Evolutionary conservation across 2,329 filamentous ascomycete genomes (phyloP).

Genomic region (Ploettnerulaceae sp.): DNA sequence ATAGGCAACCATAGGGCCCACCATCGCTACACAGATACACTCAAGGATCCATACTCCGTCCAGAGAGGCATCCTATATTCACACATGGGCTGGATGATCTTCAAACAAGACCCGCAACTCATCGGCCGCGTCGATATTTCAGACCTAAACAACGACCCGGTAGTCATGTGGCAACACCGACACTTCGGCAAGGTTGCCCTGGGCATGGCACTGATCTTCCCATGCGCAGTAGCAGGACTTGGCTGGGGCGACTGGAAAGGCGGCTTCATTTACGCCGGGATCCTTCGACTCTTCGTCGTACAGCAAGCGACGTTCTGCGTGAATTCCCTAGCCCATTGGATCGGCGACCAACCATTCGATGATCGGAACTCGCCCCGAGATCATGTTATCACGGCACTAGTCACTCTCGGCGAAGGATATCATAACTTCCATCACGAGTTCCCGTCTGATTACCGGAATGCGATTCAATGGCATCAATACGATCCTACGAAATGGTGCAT

Average conservation of each 20-base stretch:
- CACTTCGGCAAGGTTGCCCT: conserved; percentile 75
- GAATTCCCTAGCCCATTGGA: conserved; percentile 81
- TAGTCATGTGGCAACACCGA: conserved; percentile 81
- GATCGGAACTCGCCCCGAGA: conserved; percentile 85
- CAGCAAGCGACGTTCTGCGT: conserved; percentile 89
- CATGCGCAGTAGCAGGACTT: conserved; percentile 66
- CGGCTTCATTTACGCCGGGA: conserved; percentile 76
- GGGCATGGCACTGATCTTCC: conserved; percentile 68
- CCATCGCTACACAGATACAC: conserved; percentile 84
- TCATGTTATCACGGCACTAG: conserved; percentile 77
- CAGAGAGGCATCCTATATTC: conserved; percentile 79
- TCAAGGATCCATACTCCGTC: conserved; percentile 84
- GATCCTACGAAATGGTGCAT: conserved; percentile 88
- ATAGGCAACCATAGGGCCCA: conserved; percentile 69
- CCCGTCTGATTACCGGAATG: conserved; percentile 88
- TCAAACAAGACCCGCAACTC: conserved; percentile 84
- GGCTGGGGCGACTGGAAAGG: conserved; percentile 74
- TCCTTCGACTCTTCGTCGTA: conserved; percentile 79
- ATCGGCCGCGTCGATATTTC: conserved; percentile 81
- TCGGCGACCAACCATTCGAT: conserved; percentile 84
- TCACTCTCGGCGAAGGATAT: conserved; percentile 81
- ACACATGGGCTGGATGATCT: conserved; percentile 81
- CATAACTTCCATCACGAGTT: conserved; percentile 96
- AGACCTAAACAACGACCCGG: conserved; percentile 75
- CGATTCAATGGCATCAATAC: conserved; percentile 83